phyloP scores from a whole-genome alignment of 2,329 filamentous ascomycete genomes.

The Bertia moriformis region DNA sequence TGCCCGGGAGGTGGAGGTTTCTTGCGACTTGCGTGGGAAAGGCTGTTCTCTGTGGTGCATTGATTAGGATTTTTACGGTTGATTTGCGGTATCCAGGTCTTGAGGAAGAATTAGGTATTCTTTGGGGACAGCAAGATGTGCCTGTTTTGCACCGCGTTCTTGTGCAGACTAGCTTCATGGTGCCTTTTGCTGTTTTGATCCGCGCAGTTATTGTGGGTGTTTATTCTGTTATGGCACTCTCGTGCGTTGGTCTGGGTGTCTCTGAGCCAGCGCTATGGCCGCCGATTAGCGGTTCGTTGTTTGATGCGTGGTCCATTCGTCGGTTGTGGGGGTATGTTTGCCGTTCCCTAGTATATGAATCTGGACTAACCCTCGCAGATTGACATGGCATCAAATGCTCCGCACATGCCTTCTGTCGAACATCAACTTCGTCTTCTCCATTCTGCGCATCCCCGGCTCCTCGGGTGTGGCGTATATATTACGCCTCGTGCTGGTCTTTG shows the following conservation, averaged over 20 bases:
- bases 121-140: no score
- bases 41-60: not conserved
- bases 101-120: no score
- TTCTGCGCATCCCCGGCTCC: no score
- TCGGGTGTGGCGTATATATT: no score
- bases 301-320: not conserved
- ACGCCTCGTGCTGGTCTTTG: not conserved
- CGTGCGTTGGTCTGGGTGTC: not conserved
- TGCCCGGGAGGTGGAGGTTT: no score
- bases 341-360: no score
- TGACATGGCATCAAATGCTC: not conserved
- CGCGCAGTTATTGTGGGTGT: not conserved
- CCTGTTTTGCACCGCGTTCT: no score
- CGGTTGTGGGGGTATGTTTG: not conserved
- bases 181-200: not conserved
- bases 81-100: not conserved
- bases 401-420: not conserved
- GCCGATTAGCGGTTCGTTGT: not conserved
- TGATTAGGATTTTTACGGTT: no score
- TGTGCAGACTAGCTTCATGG: not conserved
- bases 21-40: no score
- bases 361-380: not conserved
- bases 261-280: not conserved
- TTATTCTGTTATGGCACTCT: not conserved
- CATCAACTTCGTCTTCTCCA: no score